Evolutionary conservation across 768 basidiomycete species (phyloP).

Genomic region (Pleurotus salmoneostramineus): DNA sequence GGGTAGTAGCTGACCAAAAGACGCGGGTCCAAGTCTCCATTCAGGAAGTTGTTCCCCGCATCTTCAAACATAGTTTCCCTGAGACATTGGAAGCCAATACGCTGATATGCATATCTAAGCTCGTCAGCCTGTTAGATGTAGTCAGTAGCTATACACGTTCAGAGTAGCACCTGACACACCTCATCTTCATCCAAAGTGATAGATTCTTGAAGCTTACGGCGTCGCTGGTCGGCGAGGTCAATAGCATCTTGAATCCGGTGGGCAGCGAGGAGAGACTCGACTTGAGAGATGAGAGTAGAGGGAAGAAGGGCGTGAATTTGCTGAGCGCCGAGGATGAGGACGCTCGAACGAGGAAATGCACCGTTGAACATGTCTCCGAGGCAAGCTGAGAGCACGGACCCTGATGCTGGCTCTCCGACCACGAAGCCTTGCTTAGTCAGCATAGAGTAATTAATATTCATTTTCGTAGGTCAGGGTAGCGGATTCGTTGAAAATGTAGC

Average conservation of each 20-base stretch:
- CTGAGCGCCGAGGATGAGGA: slow-evolving; percentile 60
- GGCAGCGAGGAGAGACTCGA: slow-evolving; percentile 61
- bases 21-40: slow-evolving; percentile 82
- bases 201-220: slow-evolving; percentile 51
- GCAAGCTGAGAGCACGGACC: no score
- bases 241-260: slow-evolving; percentile 65
- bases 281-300: slow-evolving; percentile 69
- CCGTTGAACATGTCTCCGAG: slow-evolving; percentile 13
- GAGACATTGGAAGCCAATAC: slow-evolving; percentile 77
- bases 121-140: slow-evolving; percentile 49
- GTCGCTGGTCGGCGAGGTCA: slow-evolving; percentile 55
- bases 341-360: slow-evolving; percentile 61
- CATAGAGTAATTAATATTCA: no score
- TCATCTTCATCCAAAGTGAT: slow-evolving; percentile 52
- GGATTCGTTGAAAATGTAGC: no score
- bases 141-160: neutral
- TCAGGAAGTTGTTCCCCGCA: slow-evolving; percentile 73
- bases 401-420: no score
- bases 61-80: slow-evolving; percentile 80
- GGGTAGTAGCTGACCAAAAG: slow-evolving; percentile 79
- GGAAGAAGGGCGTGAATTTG: slow-evolving; percentile 66
- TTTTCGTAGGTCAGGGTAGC: no score
- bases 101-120: slow-evolving; percentile 75
- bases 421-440: no score
- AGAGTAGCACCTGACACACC: slow-evolving; percentile 25